A percentile compares a stretch with the other conserved stretches of the same genome.
These are phyloP conservation scores for Croton setiger DNA, from an alignment of 441 rosid species.

Conservation along the genomic window DNA sequence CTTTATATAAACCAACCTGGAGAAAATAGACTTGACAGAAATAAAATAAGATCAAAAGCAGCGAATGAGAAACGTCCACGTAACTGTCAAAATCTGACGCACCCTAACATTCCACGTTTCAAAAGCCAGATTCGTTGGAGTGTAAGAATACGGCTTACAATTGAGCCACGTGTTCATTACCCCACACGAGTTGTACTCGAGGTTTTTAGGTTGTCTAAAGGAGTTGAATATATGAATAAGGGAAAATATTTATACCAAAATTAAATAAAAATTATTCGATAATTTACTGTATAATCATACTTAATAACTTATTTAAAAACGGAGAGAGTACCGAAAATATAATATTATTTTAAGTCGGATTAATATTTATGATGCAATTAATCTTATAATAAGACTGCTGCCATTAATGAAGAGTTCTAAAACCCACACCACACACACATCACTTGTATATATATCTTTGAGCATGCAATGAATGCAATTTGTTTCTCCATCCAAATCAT, in stretches of 20 bases:
- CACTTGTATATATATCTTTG: not conserved
- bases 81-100: not conserved
- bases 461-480: not conserved
- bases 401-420: conserved; percentile 2
- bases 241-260: too few species aligned
- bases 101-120: not conserved
- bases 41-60: not conserved
- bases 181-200: not conserved
- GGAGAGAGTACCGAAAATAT: too few species aligned
- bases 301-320: too few species aligned
- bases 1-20: conserved; percentile 8
- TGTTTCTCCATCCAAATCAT: not conserved
- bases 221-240: too few species aligned
- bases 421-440: not conserved
- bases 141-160: not conserved
- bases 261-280: too few species aligned
- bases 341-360: too few species aligned
- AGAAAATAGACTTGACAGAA: not conserved
- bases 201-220: not conserved
- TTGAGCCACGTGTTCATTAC: not conserved
- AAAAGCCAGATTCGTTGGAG: not conserved
- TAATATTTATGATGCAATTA: too few species aligned
- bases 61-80: not conserved
- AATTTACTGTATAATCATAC: too few species aligned
- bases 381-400: not conserved